These are phyloP conservation scores for Saturnispora sekii DNA, from an alignment of 805 yeast species.

Conservation along the genomic window DNA sequence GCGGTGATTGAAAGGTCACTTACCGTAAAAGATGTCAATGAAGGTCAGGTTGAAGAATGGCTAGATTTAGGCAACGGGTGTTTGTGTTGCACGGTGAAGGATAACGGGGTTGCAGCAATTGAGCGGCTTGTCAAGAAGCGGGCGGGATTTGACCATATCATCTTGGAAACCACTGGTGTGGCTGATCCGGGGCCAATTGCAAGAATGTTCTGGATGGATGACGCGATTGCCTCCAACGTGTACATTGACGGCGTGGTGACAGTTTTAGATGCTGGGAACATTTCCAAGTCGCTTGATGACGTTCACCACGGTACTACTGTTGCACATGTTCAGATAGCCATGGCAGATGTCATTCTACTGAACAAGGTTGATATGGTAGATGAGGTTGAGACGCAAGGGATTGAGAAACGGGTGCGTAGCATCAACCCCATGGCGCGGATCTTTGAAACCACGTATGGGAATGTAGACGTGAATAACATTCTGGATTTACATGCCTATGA, in stretches of 20 bases:
- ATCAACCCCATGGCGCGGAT: slow-evolving; percentile 68
- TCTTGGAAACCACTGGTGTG: slow-evolving; percentile 89
- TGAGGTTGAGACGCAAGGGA: slow-evolving; percentile 10
- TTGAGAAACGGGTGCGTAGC: slow-evolving; percentile 30
- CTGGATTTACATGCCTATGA: slow-evolving; percentile 78
- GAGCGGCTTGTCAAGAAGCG: slow-evolving; percentile 72
- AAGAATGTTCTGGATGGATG: slow-evolving; percentile 95
- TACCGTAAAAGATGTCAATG: slow-evolving; percentile 48
- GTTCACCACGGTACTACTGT: slow-evolving; percentile 44
- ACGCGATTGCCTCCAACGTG: slow-evolving; percentile 72
- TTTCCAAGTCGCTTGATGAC: slow-evolving; percentile 46
- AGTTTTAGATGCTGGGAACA: slow-evolving; percentile 69
- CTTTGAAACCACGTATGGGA: slow-evolving; percentile 62
- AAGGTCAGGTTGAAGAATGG: slow-evolving; percentile 77
- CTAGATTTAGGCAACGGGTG: slow-evolving; percentile 95
- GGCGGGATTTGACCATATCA: slow-evolving; percentile 71
- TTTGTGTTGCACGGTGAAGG: slow-evolving; percentile 91
- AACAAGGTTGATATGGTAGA: slow-evolving; percentile 60
- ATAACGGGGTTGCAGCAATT: slow-evolving; percentile 88
- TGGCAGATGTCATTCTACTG: slow-evolving; percentile 74
- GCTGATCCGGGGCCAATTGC: slow-evolving; percentile 99
- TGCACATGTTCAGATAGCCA: slow-evolving; percentile 82
- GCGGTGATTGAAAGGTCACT: slow-evolving; percentile 82
- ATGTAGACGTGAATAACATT: slow-evolving; percentile 53
- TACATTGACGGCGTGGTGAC: slow-evolving; percentile 89